Base-by-base conservation (phyloP, 306 rosid genomes). In the Pterocarpus macrocarpus region DNA sequence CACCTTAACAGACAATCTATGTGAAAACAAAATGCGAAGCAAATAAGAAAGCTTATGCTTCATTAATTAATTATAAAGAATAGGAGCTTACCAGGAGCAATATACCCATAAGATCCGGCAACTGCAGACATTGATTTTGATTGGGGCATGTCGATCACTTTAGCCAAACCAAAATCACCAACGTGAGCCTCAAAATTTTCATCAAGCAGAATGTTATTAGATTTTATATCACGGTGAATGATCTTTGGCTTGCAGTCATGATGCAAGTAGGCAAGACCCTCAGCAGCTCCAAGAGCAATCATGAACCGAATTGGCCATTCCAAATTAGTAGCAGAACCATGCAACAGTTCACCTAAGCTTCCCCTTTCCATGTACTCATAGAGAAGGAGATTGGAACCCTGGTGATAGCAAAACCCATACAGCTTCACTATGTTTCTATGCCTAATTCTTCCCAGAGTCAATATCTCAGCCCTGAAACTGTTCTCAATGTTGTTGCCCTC, bases 21-120 rank as follows among this genome's bases (percentile, higher is more conserved):
- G 62, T 50, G 39, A 56, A 64, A 74, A 82, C 41, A 8, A 45
- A 52, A 33, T 57, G 35, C 4, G 22, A 74, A 47, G 63, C 59
- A 7, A 63, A 64, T 35, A 64, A 41, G 5, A 10, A 62, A 55
- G 6, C 33, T 12, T 57, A 33, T 71, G 63, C 6, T 57, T 57
- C 17, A 64, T 50, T 53, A 63, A 28, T 56, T 63, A 64, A 67
- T 61, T 39, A 65, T 15, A 7, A 57, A 66, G 9, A 52, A 13
- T 7, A 69, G 49, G 81, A 80, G 80, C 90, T 78, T 88, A 96
- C 98, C 99, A 38, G 99, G 99, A 82, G 99, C 99, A 67, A 96
- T 96, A 79, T 96, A 96, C 2, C 99, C 99, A 85, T 96, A 96
- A 9, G 99, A 96, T 64, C 99, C 99, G 43, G 99, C 99, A 83